These are phyloP conservation scores for Catharanthus roseus DNA, from an alignment of 257 asterid genomes.

Conservation along the genomic window DNA sequence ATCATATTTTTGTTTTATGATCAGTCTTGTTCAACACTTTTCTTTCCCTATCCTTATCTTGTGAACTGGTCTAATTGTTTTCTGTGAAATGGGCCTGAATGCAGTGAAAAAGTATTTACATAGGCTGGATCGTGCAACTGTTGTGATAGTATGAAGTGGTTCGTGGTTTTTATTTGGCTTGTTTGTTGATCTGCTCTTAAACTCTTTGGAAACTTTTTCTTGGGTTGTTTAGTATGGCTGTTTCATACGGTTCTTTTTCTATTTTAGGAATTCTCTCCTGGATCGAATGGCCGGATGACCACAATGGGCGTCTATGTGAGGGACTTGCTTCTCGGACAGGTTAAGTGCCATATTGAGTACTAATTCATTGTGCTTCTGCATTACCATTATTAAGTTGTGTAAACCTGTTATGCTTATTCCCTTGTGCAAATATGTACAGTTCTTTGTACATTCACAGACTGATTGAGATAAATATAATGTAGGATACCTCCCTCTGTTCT, in stretches of 20 bases:
- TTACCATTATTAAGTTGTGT: background rate
- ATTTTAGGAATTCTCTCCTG: constrained; percentile 87
- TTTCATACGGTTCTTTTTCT: constrained; percentile 15
- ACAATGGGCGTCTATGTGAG: constrained; percentile 92
- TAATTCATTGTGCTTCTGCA: constrained; percentile 3
- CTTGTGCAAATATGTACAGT: background rate
- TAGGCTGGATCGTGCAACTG: background rate
- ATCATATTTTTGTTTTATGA: background rate
- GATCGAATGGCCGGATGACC: constrained; percentile 82
- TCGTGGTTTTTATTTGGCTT: background rate
- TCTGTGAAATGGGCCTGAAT: background rate
- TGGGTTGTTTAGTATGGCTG: constrained; percentile 8
- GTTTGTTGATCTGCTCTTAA: background rate
- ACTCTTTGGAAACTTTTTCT: background rate
- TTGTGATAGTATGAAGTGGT: background rate
- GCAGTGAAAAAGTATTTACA: background rate
- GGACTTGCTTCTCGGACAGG: constrained; percentile 98
- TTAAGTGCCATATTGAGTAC: constrained; percentile 30
- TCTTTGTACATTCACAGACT: background rate
- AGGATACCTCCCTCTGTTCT: background rate
- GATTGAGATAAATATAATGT: no score
- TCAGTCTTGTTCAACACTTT: background rate
- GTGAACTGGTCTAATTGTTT: background rate
- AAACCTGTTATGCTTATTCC: background rate
- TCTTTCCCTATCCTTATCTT: background rate